Evolutionary conservation across 306 rosid species (phyloP), one percentile per base, ranked within the genome.

Genomic region (Cicer cuneatum): DNA sequence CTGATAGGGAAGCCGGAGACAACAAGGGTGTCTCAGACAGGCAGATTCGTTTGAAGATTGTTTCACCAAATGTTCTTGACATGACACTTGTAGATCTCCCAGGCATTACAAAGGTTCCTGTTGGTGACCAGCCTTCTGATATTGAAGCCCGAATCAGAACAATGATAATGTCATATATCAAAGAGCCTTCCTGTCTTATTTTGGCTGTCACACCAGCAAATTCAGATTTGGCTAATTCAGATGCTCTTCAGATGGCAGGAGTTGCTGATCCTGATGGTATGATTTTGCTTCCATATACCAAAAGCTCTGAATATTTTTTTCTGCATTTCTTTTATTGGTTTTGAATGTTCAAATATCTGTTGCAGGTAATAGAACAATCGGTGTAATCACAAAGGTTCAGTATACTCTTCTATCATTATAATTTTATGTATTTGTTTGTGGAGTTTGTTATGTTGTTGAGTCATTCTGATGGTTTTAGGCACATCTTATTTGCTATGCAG

Each of bases 211-310:
- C 99, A 41, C 90, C 99, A 0, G 99, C 99, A 75, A 94, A 94
- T 85, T 92, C 99, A 63, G 99, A 94, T 87, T 84, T 92, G 81
- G 99, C 99, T 49, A 94, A 94, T 77, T 94, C 99, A 76, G 99
- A 94, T 81, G 99, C 99, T 75, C 97, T 94, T 83, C 99, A 94
- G 86, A 86, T 94, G 89, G 99, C 99, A 33, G 98, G 98, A 80
- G 86, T 87, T 76, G 99, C 99, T 76, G 99, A 95, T 89, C 98
- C 99, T 46, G 99, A 95, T 86, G 98, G 99, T 92, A 75, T 47
- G 82, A 51, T 68, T 63, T 72, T 79, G 18, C 69, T 81, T 78
- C 52, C 73, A 64, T 39, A 56, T 79, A n/a, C 37, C 52, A 54
- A 57, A 76, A 71, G 39, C 41, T 39, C 59, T 39, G 42, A 61